These are phyloP conservation scores for Hypericum androsaemum DNA, from an alignment of 345 rosid species.

Conservation along the genomic window DNA sequence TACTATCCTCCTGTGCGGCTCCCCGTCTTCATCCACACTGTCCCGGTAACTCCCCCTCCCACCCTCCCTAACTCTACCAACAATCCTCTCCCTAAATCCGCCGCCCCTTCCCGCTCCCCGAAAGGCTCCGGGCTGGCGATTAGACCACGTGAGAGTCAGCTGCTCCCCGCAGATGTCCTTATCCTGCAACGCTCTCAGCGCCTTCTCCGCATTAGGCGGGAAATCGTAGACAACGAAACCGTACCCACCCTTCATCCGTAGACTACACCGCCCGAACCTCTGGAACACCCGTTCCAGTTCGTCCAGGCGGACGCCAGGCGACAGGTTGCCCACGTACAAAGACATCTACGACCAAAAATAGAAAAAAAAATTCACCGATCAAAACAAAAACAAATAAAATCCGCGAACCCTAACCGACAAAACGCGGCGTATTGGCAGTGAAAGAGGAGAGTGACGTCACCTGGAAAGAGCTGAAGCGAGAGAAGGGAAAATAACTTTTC, in stretches of 20 bases:
- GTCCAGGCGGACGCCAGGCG: slow-evolving; percentile 21
- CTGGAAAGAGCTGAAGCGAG: too few relatives aligned
- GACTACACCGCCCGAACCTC: slow-evolving; percentile 33
- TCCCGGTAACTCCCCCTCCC: too few relatives aligned
- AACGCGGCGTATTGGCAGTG: too few relatives aligned
- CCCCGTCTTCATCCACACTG: too few relatives aligned
- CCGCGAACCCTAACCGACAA: too few relatives aligned
- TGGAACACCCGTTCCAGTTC: slow-evolving; percentile 35
- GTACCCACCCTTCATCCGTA: slow-evolving; percentile 37
- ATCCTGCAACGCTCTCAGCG: slow-evolving; percentile 32
- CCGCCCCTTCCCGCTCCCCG: slow-evolving; percentile 14
- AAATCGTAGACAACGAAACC: slow-evolving; percentile 43
- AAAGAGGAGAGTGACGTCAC: too few relatives aligned
- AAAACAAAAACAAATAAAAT: too few relatives aligned
- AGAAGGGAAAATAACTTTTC: too few relatives aligned
- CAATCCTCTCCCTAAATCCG: too few relatives aligned
- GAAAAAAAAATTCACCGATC: too few relatives aligned
- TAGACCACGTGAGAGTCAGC: slow-evolving; percentile 44
- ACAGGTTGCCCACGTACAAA: slow-evolving; percentile 34
- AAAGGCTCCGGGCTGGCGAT: slow-evolving; percentile 33
- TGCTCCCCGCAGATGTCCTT: slow-evolving; percentile 34
- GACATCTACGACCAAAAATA: slow-evolving; percentile 25
- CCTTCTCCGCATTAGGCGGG: slow-evolving; percentile 39
- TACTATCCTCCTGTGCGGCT: too few relatives aligned
- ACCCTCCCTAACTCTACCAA: too few relatives aligned